These are phyloP conservation scores for Mimosa pudica DNA, from an alignment of 306 rosid genomes.

Conservation along the genomic window DNA sequence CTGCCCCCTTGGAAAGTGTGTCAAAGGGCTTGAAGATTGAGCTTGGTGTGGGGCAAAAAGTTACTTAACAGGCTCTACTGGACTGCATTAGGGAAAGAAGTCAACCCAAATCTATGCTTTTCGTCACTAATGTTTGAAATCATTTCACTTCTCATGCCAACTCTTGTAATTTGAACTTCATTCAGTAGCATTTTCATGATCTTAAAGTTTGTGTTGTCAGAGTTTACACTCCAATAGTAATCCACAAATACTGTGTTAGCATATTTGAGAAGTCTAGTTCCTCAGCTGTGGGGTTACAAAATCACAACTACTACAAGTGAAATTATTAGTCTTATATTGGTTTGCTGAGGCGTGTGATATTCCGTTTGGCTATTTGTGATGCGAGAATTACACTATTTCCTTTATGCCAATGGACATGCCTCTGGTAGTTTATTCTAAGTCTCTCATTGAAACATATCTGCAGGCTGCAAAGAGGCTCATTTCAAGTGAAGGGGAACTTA, in stretches of 20 bases:
- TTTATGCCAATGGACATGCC: conserved; percentile 10
- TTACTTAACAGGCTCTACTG: background rate
- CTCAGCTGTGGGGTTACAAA: background rate
- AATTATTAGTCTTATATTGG: background rate
- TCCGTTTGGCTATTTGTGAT: conserved; percentile 1
- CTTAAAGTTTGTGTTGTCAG: background rate
- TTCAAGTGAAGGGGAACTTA: conserved; percentile 75
- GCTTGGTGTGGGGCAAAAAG: background rate
- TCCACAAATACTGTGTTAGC: background rate
- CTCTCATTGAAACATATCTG: conserved; percentile 28
- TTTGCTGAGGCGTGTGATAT: background rate
- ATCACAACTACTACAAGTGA: background rate
- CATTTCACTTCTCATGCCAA: conserved; percentile 22
- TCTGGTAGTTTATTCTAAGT: conserved; percentile 15
- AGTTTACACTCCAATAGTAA: conserved; percentile 17
- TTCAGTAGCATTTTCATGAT: background rate
- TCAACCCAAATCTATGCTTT: background rate
- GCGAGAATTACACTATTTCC: conserved; percentile 7
- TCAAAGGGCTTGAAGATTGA: background rate
- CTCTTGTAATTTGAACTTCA: conserved; percentile 4
- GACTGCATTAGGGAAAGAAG: background rate
- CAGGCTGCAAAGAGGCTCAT: conserved; percentile 96
- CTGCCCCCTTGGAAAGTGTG: background rate
- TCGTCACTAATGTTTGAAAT: background rate
- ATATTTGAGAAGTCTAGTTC: conserved; percentile 22